Conservation (phyloP, 352 stramenopile species). For the Pythium brassicae region DNA sequence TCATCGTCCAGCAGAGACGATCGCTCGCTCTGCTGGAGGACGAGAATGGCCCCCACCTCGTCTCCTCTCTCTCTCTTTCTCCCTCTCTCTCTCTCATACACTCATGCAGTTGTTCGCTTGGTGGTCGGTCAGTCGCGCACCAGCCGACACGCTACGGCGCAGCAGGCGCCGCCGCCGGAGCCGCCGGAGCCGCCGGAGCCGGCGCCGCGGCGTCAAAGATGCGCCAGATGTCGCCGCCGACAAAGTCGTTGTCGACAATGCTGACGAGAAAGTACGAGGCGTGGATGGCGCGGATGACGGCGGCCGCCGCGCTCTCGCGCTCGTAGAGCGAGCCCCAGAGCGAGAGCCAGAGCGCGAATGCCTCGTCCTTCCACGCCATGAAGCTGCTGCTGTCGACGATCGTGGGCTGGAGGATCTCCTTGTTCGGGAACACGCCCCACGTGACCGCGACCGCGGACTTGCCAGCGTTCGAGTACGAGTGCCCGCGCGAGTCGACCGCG, state of each 20-base stretch:
- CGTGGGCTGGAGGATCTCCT: constrained; percentile 95
- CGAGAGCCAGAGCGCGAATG: constrained; percentile 95
- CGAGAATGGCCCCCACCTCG: constrained; percentile 12
- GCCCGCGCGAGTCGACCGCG: constrained; percentile 85
- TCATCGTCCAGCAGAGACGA: constrained; percentile 28
- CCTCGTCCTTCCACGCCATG: constrained; percentile 95
- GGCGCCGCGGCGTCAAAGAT: constrained; percentile 40
- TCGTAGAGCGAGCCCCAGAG: constrained; percentile 97
- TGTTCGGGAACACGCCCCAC: constrained; percentile 98
- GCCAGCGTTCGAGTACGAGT: constrained; percentile 88
- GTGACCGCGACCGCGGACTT: constrained; percentile 94
- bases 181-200: too few species aligned
- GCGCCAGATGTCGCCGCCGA: constrained; percentile 84
- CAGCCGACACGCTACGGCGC: constrained; percentile 12
- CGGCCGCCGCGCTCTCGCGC: constrained; percentile 80
- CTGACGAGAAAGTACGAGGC: constrained; percentile 98
- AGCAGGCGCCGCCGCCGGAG: constrained; percentile 13
- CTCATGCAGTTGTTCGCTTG: constrained; percentile 8
- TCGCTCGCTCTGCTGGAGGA: constrained; percentile 34
- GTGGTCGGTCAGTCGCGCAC: constrained; percentile 3
- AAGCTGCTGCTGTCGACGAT: constrained; percentile 98
- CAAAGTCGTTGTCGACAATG: constrained; percentile 99
- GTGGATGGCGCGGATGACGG: constrained; percentile 93
- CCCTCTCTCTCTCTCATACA: constrained; percentile 6
- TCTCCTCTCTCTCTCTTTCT: constrained; percentile 13